These are phyloP conservation scores for Chlorella vulgaris DNA, from an alignment of 139 green algal genomes.

Conservation along the genomic window DNA sequence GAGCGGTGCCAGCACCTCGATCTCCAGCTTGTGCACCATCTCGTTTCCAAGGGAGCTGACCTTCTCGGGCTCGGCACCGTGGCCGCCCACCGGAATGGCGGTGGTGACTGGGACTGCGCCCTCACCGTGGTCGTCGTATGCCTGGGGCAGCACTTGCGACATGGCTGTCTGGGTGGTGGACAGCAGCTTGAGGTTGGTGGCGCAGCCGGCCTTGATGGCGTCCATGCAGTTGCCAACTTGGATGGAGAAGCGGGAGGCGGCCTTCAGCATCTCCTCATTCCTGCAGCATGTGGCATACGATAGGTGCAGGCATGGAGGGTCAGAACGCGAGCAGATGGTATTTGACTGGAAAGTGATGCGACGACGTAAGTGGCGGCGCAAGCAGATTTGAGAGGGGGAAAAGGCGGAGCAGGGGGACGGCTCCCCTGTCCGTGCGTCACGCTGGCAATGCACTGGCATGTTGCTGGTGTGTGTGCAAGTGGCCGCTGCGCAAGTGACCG, in stretches of 20 bases:
- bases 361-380: too few species aligned
- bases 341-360: too few species aligned
- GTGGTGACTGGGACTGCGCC: conserved; percentile 47
- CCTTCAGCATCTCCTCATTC: conserved; percentile 65
- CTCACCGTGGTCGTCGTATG: conserved; percentile 70
- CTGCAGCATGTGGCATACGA: too few species aligned
- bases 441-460: too few species aligned
- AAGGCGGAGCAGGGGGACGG: too few species aligned
- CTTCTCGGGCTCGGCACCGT: conserved; percentile 59
- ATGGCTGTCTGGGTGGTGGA: conserved; percentile 49
- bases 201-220: conserved; percentile 49
- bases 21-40: conserved; percentile 61
- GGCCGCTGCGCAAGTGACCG: too few species aligned
- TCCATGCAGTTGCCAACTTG: conserved; percentile 62
- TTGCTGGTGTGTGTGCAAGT: too few species aligned
- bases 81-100: conserved; percentile 48
- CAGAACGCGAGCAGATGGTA: too few species aligned
- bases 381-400: too few species aligned
- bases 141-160: conserved; percentile 63
- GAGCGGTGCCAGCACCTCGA: conserved; percentile 76
- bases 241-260: conserved; percentile 67
- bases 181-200: conserved; percentile 63
- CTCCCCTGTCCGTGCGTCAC: too few species aligned
- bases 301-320: too few species aligned
- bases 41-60: conserved; percentile 58